phyloP scores from a whole-genome alignment of 2,329 filamentous ascomycete species.

The Dactylonectria estremocensis region DNA sequence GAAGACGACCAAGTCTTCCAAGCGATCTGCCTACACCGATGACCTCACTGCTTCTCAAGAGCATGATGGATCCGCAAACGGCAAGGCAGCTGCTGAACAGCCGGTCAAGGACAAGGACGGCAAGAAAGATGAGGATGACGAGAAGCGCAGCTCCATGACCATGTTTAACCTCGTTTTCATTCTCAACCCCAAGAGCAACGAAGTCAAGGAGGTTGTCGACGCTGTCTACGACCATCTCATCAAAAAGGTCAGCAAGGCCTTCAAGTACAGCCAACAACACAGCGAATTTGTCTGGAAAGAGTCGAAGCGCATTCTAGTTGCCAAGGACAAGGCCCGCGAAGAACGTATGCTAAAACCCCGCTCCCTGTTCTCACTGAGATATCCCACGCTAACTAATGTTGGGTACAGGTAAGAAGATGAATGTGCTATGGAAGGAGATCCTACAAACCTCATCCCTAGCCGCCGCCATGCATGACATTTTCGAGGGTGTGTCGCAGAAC shows the following conservation, averaged over 20 bases:
- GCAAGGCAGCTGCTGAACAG: constrained; percentile 48
- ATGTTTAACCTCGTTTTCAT: constrained; percentile 99
- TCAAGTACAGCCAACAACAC: constrained; percentile 93
- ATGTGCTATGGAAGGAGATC: constrained; percentile 78
- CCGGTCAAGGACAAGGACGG: constrained; percentile 46
- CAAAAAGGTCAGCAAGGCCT: constrained; percentile 91
- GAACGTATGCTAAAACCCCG: constrained; percentile 62
- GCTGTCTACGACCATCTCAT: constrained; percentile 88
- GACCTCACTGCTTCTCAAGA: constrained; percentile 50
- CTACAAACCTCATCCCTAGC: constrained; percentile 83
- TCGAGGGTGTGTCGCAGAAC: constrained; percentile 84
- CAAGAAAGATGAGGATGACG: constrained; percentile 60
- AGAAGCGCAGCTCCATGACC: constrained; percentile 82
- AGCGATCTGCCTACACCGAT: constrained; percentile 54
- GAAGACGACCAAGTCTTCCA: constrained; percentile 62
- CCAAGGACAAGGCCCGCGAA: constrained; percentile 88
- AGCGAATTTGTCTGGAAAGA: constrained; percentile 94
- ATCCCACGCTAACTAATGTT: constrained; percentile 31
- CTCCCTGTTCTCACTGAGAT: too few relatives aligned
- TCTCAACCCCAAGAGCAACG: constrained; percentile 82
- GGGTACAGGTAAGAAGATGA: constrained; percentile 70
- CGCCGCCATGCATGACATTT: constrained; percentile 85
- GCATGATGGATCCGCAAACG: constrained; percentile 43
- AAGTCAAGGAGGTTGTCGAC: constrained; percentile 82
- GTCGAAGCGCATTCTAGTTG: constrained; percentile 83